Evolutionary conservation across 2,329 filamentous ascomycete genomes (phyloP).

Genomic region (Nothopassalora personata): DNA sequence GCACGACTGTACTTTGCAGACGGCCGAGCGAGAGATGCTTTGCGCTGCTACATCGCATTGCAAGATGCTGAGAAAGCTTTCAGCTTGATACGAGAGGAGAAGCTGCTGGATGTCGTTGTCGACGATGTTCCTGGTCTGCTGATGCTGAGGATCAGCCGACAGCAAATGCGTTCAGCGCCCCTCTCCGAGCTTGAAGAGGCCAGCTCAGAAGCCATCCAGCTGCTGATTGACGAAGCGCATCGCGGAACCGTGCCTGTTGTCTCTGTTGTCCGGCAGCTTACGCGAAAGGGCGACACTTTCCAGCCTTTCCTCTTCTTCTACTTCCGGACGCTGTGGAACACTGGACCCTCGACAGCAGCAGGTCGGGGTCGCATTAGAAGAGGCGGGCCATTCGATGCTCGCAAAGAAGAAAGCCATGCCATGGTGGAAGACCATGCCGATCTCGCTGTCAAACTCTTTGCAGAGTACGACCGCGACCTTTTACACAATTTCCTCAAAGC

Average conservation of each 20-base stretch:
- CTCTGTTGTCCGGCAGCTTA: conserved; percentile 72
- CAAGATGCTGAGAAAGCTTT: conserved; percentile 91
- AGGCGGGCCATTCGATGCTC: conserved; percentile 22
- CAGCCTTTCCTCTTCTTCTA: conserved; percentile 87
- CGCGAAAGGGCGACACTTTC: conserved; percentile 53
- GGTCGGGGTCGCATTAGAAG: conserved; percentile 6
- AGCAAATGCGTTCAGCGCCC: conserved; percentile 60
- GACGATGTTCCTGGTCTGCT: conserved; percentile 91
- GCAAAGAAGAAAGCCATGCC: conserved; percentile 53
- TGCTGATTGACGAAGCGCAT: conserved; percentile 86
- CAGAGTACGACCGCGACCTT: conserved; percentile 70
- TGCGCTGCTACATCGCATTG: conserved; percentile 82
- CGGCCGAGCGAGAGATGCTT: conserved; percentile 74
- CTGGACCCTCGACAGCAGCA: background rate
- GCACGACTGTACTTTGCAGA: conserved; percentile 79
- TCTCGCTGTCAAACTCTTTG: conserved; percentile 78
- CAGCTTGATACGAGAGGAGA: conserved; percentile 76
- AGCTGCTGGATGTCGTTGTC: conserved; percentile 80
- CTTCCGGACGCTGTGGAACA: conserved; percentile 73
- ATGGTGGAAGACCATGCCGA: conserved; percentile 82
- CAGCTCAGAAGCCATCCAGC: conserved; percentile 74
- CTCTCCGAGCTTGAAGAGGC: conserved; percentile 68
- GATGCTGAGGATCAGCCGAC: conserved; percentile 72
- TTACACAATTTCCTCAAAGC: conserved; percentile 87
- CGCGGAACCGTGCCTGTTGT: conserved; percentile 77